phyloP scores from a whole-genome alignment of 352 stramenopile species.

The Thalassiosira hispida region DNA sequence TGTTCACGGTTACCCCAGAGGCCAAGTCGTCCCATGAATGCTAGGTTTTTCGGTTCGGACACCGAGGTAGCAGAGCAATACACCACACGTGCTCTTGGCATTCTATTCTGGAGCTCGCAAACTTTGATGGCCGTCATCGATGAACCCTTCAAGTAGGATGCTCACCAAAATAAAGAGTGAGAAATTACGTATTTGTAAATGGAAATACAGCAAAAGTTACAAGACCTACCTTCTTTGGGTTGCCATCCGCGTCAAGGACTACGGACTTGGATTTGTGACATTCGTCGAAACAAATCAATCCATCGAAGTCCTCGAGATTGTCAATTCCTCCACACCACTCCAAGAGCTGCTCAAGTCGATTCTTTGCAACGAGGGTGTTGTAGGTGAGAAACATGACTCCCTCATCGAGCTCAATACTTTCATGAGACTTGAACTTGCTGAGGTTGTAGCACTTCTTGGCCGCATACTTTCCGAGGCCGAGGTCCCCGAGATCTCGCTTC shows the following conservation, averaged over 20 bases:
- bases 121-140: conserved; percentile 35
- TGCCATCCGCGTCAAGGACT: conserved; percentile 46
- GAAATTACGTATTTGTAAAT: neutral
- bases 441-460: conserved; percentile 50
- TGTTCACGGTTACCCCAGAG: conserved; percentile 80
- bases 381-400: conserved; percentile 62
- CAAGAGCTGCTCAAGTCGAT: conserved; percentile 48
- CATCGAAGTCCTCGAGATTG: conserved; percentile 56
- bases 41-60: conserved; percentile 80
- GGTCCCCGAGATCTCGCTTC: conserved; percentile 64
- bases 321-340: conserved; percentile 48
- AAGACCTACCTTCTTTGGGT: conserved; percentile 20
- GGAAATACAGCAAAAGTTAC: neutral
- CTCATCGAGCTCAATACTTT: conserved; percentile 29
- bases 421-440: conserved; percentile 35
- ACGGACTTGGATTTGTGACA: conserved; percentile 86
- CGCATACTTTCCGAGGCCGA: conserved; percentile 46
- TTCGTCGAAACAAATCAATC: conserved; percentile 73
- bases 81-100: conserved; percentile 76
- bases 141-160: no score
- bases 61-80: conserved; percentile 85
- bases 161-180: neutral
- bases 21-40: conserved; percentile 81
- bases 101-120: conserved; percentile 62
- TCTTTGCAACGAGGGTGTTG: conserved; percentile 35